A percentile compares a stretch with the other conserved stretches of the same genome.
Conservation (phyloP, 306 rosid species). For the Malus fusca region DNA sequence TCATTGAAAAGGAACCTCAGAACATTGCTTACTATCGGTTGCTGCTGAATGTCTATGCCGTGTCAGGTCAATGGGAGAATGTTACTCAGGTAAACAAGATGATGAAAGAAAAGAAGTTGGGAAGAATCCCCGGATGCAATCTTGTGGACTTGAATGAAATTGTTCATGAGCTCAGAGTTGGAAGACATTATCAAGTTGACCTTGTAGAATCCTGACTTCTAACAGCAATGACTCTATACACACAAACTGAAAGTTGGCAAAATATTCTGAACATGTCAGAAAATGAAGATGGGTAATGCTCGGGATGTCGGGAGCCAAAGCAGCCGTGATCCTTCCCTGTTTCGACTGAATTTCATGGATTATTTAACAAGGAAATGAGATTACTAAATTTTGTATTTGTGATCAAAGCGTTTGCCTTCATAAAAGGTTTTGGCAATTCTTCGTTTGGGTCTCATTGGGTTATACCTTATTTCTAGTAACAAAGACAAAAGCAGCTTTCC, state of each 20-base stretch:
- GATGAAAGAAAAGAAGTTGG: slow-evolving; percentile 40
- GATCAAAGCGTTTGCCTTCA: background rate
- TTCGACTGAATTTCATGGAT: background rate
- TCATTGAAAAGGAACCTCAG: slow-evolving; percentile 49
- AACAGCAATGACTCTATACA: background rate
- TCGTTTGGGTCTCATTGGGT: background rate
- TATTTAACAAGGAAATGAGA: too few species aligned
- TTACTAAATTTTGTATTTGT: background rate
- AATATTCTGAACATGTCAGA: too few species aligned
- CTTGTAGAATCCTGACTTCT: slow-evolving; percentile 10
- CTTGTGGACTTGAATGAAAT: slow-evolving; percentile 59
- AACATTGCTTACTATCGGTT: slow-evolving; percentile 45
- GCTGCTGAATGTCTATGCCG: slow-evolving; percentile 57
- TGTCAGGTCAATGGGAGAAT: slow-evolving; percentile 62
- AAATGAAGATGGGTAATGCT: background rate
- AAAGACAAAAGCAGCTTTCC: too few species aligned
- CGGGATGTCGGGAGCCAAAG: background rate
- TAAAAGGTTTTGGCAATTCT: too few species aligned
- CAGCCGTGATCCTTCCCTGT: background rate
- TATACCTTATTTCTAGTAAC: background rate
- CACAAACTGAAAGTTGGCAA: background rate
- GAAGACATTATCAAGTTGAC: slow-evolving; percentile 21
- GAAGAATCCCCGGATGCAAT: slow-evolving; percentile 49
- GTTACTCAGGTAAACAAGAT: slow-evolving; percentile 42
- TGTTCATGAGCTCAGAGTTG: slow-evolving; percentile 48